Conservation (phyloP, 192 early-diverging fungal genomes). For the Coemansia sp. region DNA sequence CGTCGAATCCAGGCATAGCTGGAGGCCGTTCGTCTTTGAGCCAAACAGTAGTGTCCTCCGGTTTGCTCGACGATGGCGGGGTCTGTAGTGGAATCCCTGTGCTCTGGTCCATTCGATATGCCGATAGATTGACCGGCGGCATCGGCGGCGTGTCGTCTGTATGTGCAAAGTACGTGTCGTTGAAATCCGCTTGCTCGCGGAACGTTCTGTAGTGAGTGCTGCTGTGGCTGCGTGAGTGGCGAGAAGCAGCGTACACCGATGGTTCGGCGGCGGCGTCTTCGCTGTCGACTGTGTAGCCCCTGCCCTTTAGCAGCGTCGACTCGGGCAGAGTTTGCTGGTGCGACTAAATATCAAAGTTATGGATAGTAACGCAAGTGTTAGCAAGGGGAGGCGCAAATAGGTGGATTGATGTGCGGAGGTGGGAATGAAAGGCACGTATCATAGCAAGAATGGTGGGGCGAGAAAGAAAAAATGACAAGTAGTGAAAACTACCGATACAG, state of each 20-base stretch:
- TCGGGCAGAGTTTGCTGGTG: not conserved
- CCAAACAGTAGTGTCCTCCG: not conserved
- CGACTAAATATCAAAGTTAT: not conserved
- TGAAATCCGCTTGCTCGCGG: not conserved
- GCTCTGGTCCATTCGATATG: constrained; percentile 14
- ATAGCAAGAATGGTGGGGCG: not conserved
- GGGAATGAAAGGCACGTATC: not conserved
- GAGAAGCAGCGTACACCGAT: constrained; percentile 7
- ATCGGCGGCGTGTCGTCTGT: not conserved
- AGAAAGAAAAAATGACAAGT: not conserved
- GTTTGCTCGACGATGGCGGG: constrained; percentile 2
- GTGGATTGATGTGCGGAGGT: not conserved
- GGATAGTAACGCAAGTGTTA: not conserved
- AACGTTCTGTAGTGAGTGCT: constrained; percentile 1
- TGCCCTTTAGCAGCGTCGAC: constrained; percentile 3
- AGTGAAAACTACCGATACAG: not conserved
- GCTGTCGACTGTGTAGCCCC: not conserved
- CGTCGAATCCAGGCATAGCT: constrained; percentile 13
- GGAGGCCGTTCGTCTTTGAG: not conserved
- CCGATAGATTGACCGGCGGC: not conserved
- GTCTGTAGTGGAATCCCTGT: constrained; percentile 9
- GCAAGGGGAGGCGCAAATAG: not conserved
- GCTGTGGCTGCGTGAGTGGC: constrained; percentile 26
- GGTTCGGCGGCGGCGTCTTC: constrained; percentile 2
- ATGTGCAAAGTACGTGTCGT: constrained; percentile 4